Evolutionary conservation across 805 yeast species (phyloP), one percentile per base, ranked within the genome.

Genomic region (Starmera amethionina): DNA sequence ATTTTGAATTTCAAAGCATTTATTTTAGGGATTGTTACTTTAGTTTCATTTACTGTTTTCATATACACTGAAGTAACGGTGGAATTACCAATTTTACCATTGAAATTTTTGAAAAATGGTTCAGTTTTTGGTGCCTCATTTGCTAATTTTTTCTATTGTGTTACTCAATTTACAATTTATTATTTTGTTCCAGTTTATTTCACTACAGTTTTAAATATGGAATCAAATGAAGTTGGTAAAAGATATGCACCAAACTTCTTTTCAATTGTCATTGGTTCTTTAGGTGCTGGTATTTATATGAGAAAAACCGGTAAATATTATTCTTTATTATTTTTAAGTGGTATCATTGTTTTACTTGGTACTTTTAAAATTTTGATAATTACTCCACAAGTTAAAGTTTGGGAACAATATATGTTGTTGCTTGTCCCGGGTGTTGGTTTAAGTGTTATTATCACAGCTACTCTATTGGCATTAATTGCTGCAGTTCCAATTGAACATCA

Each of bases 401-500:
- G 70, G 49, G 67, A 62, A 29, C 75, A 73, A 46, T 73, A 59
- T 45, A 41, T 65, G 2, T 43, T 79, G 28, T 55, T 67, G 25
- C 44, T 72, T 4, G 58, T 73, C 3, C 76, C 82, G 3, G 76
- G 80, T 2, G 52, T 73, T 42, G 79, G 82, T 1, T 72, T 71
- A 46, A 62, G 84, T 1, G 67, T 74, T 3, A 65, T 79, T 58
- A 66, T 82, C 47, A 81, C 88, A 0, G 75, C 79, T 11, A 79
- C 86, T 0, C 63, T 82, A 35, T 58, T 81, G 18, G 75, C 87
- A 1, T 69, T 80, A 63, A 79, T 82, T 46, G 82, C 88, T 2
- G 77, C 87, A 2, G 88, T 78, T 9, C 86, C 87, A 2, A 58
- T 67, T 32, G 74, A 77, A 42, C 72, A 68, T 48, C 89, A 81